phyloP scores from a whole-genome alignment of 2,329 filamentous ascomycete species.

The Aspergillus fructus region DNA sequence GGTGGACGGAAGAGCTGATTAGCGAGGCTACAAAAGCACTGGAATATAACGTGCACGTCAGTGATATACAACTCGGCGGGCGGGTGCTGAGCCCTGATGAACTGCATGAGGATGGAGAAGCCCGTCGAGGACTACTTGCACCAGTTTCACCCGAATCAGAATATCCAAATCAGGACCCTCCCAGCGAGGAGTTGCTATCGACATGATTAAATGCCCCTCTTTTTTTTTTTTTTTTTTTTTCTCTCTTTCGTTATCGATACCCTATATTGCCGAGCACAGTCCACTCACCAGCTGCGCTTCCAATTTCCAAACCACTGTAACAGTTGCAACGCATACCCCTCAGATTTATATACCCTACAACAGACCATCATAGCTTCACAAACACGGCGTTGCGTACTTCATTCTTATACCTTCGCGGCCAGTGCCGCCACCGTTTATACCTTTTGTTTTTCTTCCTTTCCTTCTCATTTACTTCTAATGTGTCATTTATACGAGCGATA shows the following conservation, averaged over 20 bases:
- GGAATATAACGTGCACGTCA: constrained; percentile 74
- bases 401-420: background rate
- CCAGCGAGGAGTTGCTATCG: background rate
- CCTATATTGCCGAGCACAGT: background rate
- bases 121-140: constrained; percentile 5
- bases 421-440: background rate
- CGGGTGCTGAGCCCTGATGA: constrained; percentile 74
- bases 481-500: constrained; percentile 14
- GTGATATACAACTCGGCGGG: constrained; percentile 78
- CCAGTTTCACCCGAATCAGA: background rate
- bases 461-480: background rate
- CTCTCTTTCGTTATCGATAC: constrained; percentile 6
- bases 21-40: constrained; percentile 84
- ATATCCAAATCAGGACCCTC: background rate
- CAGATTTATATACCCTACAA: background rate
- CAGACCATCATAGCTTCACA: background rate
- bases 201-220: background rate
- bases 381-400: background rate
- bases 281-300: background rate
- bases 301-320: background rate
- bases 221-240: constrained; percentile 4
- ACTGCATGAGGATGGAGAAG: constrained; percentile 31
- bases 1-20: constrained; percentile 88
- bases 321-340: background rate
- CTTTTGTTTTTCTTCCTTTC: constrained; percentile 11